Conservation (phyloP, 345 rosid species). For the Clausena lansium region DNA sequence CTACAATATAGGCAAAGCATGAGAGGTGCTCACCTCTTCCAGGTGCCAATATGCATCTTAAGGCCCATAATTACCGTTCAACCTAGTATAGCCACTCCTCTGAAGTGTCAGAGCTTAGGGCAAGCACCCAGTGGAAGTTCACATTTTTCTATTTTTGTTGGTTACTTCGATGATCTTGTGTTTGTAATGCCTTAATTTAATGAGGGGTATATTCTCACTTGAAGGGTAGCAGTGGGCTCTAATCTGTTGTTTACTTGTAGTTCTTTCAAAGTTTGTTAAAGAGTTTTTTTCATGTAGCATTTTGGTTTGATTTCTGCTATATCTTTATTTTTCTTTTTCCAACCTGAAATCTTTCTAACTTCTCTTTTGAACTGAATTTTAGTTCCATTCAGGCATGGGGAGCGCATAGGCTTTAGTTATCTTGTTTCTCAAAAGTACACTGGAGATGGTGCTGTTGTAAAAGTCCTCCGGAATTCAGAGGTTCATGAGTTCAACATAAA, state of each 20-base stretch:
- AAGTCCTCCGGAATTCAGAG: slow-evolving; percentile 71
- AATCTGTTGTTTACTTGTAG: neutral
- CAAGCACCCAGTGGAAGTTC: neutral
- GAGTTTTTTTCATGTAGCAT: neutral
- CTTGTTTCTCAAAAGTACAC: slow-evolving; percentile 91
- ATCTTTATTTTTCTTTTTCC: neutral
- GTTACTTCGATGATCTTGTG: neutral
- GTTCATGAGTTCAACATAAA: slow-evolving; percentile 68
- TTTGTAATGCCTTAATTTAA: neutral
- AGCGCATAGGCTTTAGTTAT: slow-evolving; percentile 90
- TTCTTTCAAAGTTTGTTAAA: neutral
- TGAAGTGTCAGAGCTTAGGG: neutral
- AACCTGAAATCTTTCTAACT: neutral
- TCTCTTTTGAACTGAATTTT: slow-evolving; percentile 21
- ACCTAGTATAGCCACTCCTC: neutral
- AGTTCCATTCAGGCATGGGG: slow-evolving; percentile 97
- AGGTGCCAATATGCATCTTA: neutral
- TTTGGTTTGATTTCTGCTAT: neutral
- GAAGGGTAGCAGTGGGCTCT: neutral
- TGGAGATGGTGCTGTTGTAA: slow-evolving; percentile 76
- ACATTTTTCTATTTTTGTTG: neutral
- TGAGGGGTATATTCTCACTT: neutral
- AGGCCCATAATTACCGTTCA: neutral
- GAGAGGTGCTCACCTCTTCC: neutral
- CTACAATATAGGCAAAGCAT: neutral